Base-by-base conservation (phyloP, 2,329 filamentous ascomycete genomes). In the Calycina herbarum region DNA sequence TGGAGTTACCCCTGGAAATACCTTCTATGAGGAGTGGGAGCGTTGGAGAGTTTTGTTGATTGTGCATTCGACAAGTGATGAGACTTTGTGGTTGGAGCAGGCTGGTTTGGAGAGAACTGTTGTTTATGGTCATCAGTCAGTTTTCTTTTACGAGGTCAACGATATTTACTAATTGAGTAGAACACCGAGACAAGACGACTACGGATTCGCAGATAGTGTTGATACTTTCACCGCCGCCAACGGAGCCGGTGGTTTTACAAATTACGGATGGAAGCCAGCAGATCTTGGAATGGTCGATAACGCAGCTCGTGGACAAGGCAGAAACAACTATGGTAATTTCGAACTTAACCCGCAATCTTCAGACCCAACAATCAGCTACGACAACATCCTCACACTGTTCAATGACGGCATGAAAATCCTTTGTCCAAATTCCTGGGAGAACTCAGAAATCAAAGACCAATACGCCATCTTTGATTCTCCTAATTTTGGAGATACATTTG, bases 361-460 rank as follows among this genome's bases (percentile, higher is more conserved):
- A 8, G 61, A 69, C 42, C 3, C 58, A 42, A 59, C 54, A 2
- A 35, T 61, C 11, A 57, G 57, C 2, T 69, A 69, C 33, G 63
- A 64, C 24, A 65, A 38, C 3, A 35, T 69, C 2, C 27, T 68
- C n/a, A 68, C 58, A 1, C 33, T 69, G 0, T 64, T 62, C 13
- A 64, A 65, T 15, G 63, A 69, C 54, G 66, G 67, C 7, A 65
- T 66, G 24, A 69, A 69, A 48, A 51, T 69, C 11, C 61, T 68
- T 1, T 69, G 67, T 35, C 66, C 66, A 5, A 69, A 69, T 58
- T 62, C 67, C 11, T 69, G 67, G 66, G 67, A 69, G 35, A 64
- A 69, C 27, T 51, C 57, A 5, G 56, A 57, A 5, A 38, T 54
- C 3, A 66, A 66, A 27, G 66, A 69, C 40, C 66, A 69, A 42